Base-by-base conservation (phyloP, 2,329 filamentous ascomycete genomes). In the Ascochyta lentis region DNA sequence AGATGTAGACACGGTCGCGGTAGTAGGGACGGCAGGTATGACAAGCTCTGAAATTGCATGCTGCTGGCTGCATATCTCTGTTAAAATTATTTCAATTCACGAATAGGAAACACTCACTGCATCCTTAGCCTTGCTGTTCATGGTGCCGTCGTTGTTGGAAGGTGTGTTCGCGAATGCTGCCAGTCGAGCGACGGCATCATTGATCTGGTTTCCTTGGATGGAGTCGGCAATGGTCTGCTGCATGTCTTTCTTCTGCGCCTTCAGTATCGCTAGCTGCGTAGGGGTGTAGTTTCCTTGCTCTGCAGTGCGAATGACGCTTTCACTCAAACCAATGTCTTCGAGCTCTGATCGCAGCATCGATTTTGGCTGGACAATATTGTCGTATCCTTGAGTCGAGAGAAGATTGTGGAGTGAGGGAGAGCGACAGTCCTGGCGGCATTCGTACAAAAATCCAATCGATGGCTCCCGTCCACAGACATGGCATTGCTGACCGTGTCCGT, bases 371-470 rank as follows among this genome's bases (percentile, higher is more conserved):
- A 27, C 33, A 16, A 26, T 23, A 9, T 56, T 41, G 15, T 43
- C 31, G 9, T 54, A 50, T 3, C 42, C 42, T 6, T 56, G 13
- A 9, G 16, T 24, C 3, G 31, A 29, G 19, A 63, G 16, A 6
- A 58, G 44, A 13, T 53, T 27, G 27, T 49, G 53, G 2, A 63
- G 57, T 16, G 60, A 56, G n/a, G 43, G 42, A 12, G 43, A 19
- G 16, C 47, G 48, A 39, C 40, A 44, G 26, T 92, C 89, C 69
- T 90, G 85, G 12, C 81, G 84, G 73, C 91, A 95, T 56, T 83
- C 80, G 72, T 91, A 95, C 22, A 95, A 76, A 84, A 89, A 95
- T 24, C 89, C 89, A 49, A 88, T 80, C 15, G 80, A 75, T 0
- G 88, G 84, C 1, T 74, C 72, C 37, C 77, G 76, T 35, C 77